These are phyloP conservation scores for Talaromyces liani DNA, from an alignment of 495 filamentous ascomycete genomes.

Conservation along the genomic window DNA sequence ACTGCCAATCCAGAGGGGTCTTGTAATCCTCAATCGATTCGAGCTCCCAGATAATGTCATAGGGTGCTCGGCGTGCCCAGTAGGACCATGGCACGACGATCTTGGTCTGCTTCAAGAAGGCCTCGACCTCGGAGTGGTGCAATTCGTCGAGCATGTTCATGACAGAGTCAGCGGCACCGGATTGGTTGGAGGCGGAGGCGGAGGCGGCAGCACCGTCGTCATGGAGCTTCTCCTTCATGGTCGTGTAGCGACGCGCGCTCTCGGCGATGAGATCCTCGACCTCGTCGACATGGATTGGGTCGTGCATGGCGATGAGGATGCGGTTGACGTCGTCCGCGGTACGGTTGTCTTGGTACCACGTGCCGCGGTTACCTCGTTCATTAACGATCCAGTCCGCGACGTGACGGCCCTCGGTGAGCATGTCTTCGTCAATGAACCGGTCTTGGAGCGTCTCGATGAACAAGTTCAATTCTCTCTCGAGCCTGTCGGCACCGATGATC, in stretches of 20 bases:
- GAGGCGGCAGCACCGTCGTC: not conserved
- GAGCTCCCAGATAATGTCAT: conserved; percentile 3
- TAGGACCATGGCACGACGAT: conserved; percentile 5
- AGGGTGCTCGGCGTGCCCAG: not conserved
- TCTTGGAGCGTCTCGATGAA: not conserved
- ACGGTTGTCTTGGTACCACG: not conserved
- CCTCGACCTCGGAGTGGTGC: not conserved
- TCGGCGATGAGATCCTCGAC: conserved; percentile 4
- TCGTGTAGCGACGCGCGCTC: not conserved
- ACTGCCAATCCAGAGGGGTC: conserved; percentile 4
- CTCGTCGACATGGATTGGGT: conserved; percentile 1
- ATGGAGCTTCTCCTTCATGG: not conserved
- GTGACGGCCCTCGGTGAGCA: not conserved
- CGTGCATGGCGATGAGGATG: not conserved
- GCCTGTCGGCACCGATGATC: not conserved
- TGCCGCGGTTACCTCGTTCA: not conserved
- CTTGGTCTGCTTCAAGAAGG: not conserved
- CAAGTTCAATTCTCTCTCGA: not conserved
- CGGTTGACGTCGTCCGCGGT: not conserved
- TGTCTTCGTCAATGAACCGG: not conserved
- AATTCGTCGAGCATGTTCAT: not conserved
- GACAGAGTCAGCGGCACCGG: not conserved
- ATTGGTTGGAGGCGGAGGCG: not conserved
- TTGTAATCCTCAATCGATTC: not conserved
- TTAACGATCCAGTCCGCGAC: not conserved